Evolutionary conservation across 1,284 basidiomycete genomes (phyloP).

Genomic region (Fomitopsis betulina): DNA sequence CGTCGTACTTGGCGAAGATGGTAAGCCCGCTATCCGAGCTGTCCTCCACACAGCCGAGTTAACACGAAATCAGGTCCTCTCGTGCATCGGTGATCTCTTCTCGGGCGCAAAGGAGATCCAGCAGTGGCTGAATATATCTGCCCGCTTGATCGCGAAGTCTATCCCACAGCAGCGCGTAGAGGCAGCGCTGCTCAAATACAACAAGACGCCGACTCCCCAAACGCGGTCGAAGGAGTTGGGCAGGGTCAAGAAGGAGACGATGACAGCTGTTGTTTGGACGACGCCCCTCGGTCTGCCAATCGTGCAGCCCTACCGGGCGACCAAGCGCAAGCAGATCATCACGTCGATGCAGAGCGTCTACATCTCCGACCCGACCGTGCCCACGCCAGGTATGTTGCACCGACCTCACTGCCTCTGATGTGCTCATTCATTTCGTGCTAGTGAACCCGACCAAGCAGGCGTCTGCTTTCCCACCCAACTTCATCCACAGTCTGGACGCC

Average conservation of each 20-base stretch:
- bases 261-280: slow-evolving; percentile 97
- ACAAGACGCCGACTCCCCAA: slow-evolving; percentile 8
- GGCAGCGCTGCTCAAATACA: slow-evolving; percentile 23
- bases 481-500: slow-evolving; percentile 96
- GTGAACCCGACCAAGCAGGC: slow-evolving; percentile 90
- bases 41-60: background rate
- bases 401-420: background rate
- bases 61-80: slow-evolving; percentile 48
- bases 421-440: slow-evolving; percentile 17
- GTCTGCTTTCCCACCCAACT: slow-evolving; percentile 98
- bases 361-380: slow-evolving; percentile 84
- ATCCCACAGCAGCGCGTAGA: slow-evolving; percentile 77
- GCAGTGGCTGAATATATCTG: slow-evolving; percentile 83
- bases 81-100: slow-evolving; percentile 91
- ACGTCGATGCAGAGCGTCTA: slow-evolving; percentile 91
- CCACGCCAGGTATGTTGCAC: slow-evolving; percentile 53
- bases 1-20: slow-evolving; percentile 80
- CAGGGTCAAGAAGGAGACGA: slow-evolving; percentile 76
- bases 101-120: slow-evolving; percentile 89
- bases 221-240: slow-evolving; percentile 15
- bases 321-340: slow-evolving; percentile 77
- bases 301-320: slow-evolving; percentile 93
- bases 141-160: slow-evolving; percentile 84
- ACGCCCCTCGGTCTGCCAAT: slow-evolving; percentile 93
- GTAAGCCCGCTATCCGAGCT: slow-evolving; percentile 33